A percentile compares a stretch with the other conserved stretches of the same genome.
Conservation (phyloP, 352 stramenopile genomes). For the Peronosclerospora sorghi region DNA sequence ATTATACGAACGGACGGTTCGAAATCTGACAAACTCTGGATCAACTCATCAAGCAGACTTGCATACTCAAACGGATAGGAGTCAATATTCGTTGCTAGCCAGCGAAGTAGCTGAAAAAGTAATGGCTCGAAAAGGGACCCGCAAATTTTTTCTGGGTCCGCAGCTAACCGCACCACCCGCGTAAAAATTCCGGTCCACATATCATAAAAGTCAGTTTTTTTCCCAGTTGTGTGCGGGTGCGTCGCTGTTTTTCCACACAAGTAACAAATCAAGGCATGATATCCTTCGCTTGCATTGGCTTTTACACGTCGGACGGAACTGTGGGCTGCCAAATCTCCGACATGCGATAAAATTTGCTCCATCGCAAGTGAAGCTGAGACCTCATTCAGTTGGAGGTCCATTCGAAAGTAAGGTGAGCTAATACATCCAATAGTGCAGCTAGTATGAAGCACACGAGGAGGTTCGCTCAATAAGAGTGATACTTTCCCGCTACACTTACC, state of each 20-base stretch:
- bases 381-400: slow-evolving; percentile 41
- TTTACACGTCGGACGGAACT: slow-evolving; percentile 57
- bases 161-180: slow-evolving; percentile 39
- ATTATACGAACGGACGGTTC: slow-evolving; percentile 49
- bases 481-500: slow-evolving; percentile 39
- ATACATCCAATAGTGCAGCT: slow-evolving; percentile 9
- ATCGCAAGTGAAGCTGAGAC: slow-evolving; percentile 31
- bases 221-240: slow-evolving; percentile 40
- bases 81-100: slow-evolving; percentile 45
- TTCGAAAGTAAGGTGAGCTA: slow-evolving; percentile 20
- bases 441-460: slow-evolving; percentile 3
- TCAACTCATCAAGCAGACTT: slow-evolving; percentile 45
- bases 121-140: slow-evolving; percentile 60
- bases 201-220: slow-evolving; percentile 51
- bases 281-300: slow-evolving; percentile 46
- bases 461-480: slow-evolving; percentile 35
- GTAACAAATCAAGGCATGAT: slow-evolving; percentile 58
- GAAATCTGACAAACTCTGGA: slow-evolving; percentile 36
- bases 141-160: slow-evolving; percentile 61
- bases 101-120: slow-evolving; percentile 62
- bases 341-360: slow-evolving; percentile 35
- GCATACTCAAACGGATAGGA: slow-evolving; percentile 61
- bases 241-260: slow-evolving; percentile 63
- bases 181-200: slow-evolving; percentile 47
- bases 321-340: slow-evolving; percentile 32